Conservation (phyloP, 176 grass and related monocot genomes). For the Ensete ventricosum region DNA sequence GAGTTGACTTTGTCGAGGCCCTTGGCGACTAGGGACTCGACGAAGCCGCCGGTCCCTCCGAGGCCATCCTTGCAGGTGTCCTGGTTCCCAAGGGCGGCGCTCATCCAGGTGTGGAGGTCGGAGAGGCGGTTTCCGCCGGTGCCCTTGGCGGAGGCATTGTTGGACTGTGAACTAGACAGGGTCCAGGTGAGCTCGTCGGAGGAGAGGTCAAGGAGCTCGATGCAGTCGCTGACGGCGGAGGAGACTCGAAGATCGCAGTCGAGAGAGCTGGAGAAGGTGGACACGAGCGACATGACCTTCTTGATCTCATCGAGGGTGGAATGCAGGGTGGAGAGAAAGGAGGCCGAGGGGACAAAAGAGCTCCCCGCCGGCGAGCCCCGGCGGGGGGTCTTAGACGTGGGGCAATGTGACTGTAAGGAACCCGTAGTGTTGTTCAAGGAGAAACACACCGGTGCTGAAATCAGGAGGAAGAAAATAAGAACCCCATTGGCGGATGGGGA, state of each 20-base stretch:
- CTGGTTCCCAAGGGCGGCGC: conserved; percentile 17
- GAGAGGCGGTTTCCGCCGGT: neutral
- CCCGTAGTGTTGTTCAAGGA: too few species aligned
- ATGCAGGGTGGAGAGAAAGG: neutral
- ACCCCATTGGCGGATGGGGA: too few species aligned
- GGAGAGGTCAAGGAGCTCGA: conserved; percentile 11
- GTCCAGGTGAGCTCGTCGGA: conserved; percentile 10
- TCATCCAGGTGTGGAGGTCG: conserved; percentile 11
- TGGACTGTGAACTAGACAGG: neutral
- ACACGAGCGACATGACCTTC: neutral
- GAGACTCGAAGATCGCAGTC: conserved; percentile 4
- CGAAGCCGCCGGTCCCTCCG: neutral
- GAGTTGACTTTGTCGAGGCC: conserved; percentile 4
- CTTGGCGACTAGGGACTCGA: neutral
- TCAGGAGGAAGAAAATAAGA: too few species aligned
- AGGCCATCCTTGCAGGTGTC: conserved; percentile 22
- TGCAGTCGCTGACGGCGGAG: conserved; percentile 7
- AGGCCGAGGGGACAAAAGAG: neutral
- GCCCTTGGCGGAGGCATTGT: neutral
- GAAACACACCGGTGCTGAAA: too few species aligned
- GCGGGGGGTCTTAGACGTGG: too few species aligned
- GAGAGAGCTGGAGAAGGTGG: neutral
- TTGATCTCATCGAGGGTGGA: neutral
- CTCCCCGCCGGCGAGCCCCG: too few species aligned
- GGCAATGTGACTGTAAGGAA: too few species aligned